Percentiles rank a stretch among this genome's conserved stretches.
These are phyloP conservation scores for Gastrodia elata DNA, from an alignment of 106 monocot species.

Conservation along the genomic window DNA sequence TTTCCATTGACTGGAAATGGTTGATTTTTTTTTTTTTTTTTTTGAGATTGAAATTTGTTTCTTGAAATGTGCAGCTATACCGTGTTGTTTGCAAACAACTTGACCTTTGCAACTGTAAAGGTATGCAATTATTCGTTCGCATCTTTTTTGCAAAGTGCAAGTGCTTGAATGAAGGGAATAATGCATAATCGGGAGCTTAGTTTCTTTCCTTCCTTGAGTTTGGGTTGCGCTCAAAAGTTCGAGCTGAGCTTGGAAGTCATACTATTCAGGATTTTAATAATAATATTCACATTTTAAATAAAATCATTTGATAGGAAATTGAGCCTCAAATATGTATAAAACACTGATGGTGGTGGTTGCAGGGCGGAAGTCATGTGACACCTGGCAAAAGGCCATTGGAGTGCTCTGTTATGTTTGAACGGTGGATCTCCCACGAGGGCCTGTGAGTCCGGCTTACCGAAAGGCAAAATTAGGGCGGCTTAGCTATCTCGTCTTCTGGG, in stretches of 20 bases:
- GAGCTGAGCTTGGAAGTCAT: no score
- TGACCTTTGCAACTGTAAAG: conserved; percentile 70
- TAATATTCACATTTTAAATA: no score
- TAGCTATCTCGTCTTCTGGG: not conserved
- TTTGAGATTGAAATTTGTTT: not conserved
- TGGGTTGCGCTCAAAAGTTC: no score
- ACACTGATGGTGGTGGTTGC: no score
- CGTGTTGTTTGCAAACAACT: conserved; percentile 36
- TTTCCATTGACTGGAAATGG: not conserved
- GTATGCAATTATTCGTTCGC: conserved; percentile 19
- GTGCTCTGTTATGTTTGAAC: conserved; percentile 3
- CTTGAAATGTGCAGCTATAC: conserved; percentile 26
- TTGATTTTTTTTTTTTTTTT: not conserved
- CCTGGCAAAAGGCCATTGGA: conserved; percentile 1
- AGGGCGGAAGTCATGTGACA: conserved; percentile 9
- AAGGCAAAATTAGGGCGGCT: not conserved
- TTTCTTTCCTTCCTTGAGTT: no score
- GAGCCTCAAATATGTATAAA: no score
- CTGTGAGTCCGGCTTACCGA: not conserved
- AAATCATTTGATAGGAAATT: no score
- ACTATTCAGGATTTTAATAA: no score
- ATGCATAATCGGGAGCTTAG: no score
- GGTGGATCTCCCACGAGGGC: not conserved
- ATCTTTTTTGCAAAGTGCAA: no score
- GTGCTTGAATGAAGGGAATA: no score